phyloP scores from a whole-genome alignment of 2,329 filamentous ascomycete species.

The Scolecobasidium constrictum region DNA sequence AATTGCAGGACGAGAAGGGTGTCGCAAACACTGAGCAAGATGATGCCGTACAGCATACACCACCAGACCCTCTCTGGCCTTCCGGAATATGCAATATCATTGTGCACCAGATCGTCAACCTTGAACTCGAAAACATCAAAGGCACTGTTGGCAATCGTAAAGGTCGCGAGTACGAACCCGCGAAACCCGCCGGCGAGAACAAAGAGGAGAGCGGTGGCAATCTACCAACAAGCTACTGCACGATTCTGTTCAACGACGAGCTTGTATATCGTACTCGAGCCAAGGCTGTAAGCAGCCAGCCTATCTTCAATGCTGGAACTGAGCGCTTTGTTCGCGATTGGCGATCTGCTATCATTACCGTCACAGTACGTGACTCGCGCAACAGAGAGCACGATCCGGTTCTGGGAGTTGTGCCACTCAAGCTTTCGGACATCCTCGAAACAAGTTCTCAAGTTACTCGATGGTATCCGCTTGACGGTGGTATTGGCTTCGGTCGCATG shows the following conservation, averaged over 20 bases:
- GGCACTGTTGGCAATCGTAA: slow-evolving; percentile 73
- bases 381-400: slow-evolving; percentile 92
- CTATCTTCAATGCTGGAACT: slow-evolving; percentile 94
- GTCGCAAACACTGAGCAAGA: slow-evolving; percentile 61
- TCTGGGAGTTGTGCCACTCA: slow-evolving; percentile 81
- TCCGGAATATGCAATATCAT: slow-evolving; percentile 79
- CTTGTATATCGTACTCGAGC: slow-evolving; percentile 81
- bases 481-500: slow-evolving; percentile 78
- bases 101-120: slow-evolving; percentile 88
- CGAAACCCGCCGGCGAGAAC: slow-evolving; percentile 71
- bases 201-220: slow-evolving; percentile 73
- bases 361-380: slow-evolving; percentile 79
- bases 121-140: slow-evolving; percentile 85
- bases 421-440: slow-evolving; percentile 76
- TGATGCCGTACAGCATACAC: slow-evolving; percentile 78
- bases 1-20: slow-evolving; percentile 83
- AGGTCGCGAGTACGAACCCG: slow-evolving; percentile 80
- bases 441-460: slow-evolving; percentile 77
- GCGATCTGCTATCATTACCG: slow-evolving; percentile 74
- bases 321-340: slow-evolving; percentile 91
- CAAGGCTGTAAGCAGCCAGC: slow-evolving; percentile 87
- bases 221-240: slow-evolving; percentile 87
- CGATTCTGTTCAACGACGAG: slow-evolving; percentile 80
- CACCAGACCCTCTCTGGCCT: slow-evolving; percentile 92
- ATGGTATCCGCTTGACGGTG: slow-evolving; percentile 95